Evolutionary conservation across 1,139 yeast species (phyloP), one percentile per base, ranked within the genome.

Genomic region (Pneumocystis carinii): DNA sequence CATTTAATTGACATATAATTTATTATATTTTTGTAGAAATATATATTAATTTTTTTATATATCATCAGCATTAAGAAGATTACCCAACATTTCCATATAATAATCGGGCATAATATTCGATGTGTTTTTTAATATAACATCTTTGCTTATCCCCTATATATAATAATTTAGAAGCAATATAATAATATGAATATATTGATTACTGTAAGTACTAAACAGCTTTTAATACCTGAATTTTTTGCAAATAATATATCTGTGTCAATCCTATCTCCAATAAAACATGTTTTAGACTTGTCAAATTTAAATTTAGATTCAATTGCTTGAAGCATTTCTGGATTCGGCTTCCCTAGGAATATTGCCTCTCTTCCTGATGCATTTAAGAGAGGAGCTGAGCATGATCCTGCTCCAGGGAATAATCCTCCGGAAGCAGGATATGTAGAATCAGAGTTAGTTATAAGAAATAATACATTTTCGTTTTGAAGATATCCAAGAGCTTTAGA

Each of bases 231-330:
- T 61, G 96, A 96, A 66, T 84, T 85, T 65, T 82, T 79, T 58
- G 98, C 98, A 74, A 92, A 92, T 70, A 81, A 82, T 84, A 92
- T 92, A 71, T 92, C 99, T 1, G 99, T 92, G 72, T 92, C 90
- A 66, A 92, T 78, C 67, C 98, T 80, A 73, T 92, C 99, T 37
- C 99, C 99, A 67, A 92, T 83, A 97, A 92, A 92, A 68, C 92
- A 80, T 8, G 96, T 86, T 65, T 82, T 79, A 15, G 76, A 71
- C 56, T 88, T 85, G 66, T 83, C 82, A 55, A 82, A 76, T 24
- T 79, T 73, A 70, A 83, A 81, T 62, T 84, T 85, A 8, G 88
- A 87, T 67, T 85, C 83, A 72, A 92, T 87, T 32, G 95, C 85
- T 71, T 89, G 87, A 85, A 92, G 82, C 97, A 92, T 90, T 62